Evolutionary conservation across 2,329 filamentous ascomycete genomes (phyloP).

Genomic region (Venturia effusa): DNA sequence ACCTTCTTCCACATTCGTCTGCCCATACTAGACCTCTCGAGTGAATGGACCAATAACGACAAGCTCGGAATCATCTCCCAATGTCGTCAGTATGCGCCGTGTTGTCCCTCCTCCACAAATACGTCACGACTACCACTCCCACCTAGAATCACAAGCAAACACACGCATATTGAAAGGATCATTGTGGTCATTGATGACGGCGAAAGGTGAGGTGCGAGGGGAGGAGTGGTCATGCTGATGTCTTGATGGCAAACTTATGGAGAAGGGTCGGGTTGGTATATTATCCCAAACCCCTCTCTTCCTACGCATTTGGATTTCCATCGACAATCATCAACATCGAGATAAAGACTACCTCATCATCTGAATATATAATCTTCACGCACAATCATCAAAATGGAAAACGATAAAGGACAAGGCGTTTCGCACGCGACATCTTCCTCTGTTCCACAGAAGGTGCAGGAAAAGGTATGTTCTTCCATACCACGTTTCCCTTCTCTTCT

Average conservation of each 20-base stretch:
- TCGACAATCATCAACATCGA: not conserved
- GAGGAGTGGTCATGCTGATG: not conserved
- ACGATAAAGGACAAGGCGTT: conserved; percentile 29
- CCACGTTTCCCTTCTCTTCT: not conserved
- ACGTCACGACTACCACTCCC: not conserved
- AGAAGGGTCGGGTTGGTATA: too few relatives aligned
- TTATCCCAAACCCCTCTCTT: not conserved
- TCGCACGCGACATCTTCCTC: conserved; percentile 32
- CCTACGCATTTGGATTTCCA: not conserved
- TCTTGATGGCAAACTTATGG: not conserved
- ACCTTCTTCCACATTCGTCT: too few relatives aligned
- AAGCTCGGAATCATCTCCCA: not conserved
- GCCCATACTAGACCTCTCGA: too few relatives aligned
- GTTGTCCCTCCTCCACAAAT: not conserved
- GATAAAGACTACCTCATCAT: not conserved
- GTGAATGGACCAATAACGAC: too few relatives aligned
- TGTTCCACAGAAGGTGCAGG: conserved; percentile 28
- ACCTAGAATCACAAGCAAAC: not conserved
- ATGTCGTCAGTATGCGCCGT: conserved; percentile 1
- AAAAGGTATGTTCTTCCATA: conserved; percentile 14
- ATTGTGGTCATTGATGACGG: not conserved
- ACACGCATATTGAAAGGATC: not conserved
- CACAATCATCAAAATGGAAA: conserved; percentile 17
- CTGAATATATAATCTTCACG: not conserved
- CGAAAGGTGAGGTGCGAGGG: not conserved